Evolutionary conservation across 805 yeast genomes (phyloP), one percentile per base, ranked within the genome.

Genomic region (Metschnikowia henanensis): DNA sequence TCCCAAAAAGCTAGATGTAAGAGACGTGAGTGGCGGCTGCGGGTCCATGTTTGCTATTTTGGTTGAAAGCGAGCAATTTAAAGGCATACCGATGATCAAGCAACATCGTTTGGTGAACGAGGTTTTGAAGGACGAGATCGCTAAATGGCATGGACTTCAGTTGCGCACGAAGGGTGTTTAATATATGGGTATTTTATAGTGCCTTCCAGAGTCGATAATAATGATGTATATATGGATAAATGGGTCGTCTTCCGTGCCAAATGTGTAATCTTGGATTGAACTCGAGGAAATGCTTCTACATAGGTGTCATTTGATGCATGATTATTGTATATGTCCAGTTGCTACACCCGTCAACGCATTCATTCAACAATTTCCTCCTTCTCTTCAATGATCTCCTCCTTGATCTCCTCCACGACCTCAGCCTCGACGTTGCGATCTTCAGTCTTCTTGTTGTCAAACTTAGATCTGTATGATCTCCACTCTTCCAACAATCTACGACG

Each of bases 41-140:
- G 99, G 99, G 1, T 90, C 97, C 6, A 94, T 94, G 99, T 94
- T 89, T 67, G 89, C 96, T 37, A 92, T 94, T 39, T 69, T 75
- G 46, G 78, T 94, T 15, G 85, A 82, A 35, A 82, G 94, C 41
- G 73, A 72, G 2, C 70, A 79, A 57, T 94, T 94, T 66, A 80
- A 85, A 54, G 96, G 96, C 0, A 59, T 87, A 34, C 71, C 87
- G 1, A 88, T 88, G 82, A 75, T 94, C 52, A 91, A 90, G 60
- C 99, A 94, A 63, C 99, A 94, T 59, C 76, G 96, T 47, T 63
- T 92, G 53, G 98, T 94, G 13, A 92, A 94, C 64, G 79, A 80
- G 42, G 72, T 82, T 2, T 71, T 94, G 55, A 82, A 84, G 48
- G 95, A 88, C 32, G 98, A 94, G 56, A 88, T 94, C 35, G 70